Conservation (phyloP, 257 asterid species). For the Handroanthus guayacan region DNA sequence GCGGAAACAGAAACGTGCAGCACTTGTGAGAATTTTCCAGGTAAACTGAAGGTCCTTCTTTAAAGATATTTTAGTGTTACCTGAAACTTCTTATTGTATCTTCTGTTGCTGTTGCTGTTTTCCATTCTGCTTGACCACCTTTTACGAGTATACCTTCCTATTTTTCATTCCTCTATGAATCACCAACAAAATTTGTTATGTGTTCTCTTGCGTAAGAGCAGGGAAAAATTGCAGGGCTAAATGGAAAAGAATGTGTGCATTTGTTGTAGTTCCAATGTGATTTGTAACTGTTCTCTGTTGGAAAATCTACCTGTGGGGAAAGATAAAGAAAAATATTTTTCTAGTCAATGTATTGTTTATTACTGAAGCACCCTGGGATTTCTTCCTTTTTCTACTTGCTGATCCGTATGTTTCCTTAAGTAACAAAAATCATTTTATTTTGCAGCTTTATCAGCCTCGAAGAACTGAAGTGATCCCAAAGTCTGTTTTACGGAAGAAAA, state of each 20-base stretch:
- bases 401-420: background rate
- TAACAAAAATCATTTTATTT: background rate
- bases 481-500: background rate
- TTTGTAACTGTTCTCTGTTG: background rate
- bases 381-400: background rate
- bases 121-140: too few species aligned
- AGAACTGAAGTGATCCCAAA: background rate
- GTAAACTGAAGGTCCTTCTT: background rate
- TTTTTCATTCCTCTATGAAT: too few species aligned
- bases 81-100: too few species aligned
- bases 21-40: background rate
- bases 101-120: background rate
- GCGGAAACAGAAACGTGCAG: conserved; percentile 8
- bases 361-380: background rate
- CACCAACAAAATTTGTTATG: too few species aligned
- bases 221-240: too few species aligned
- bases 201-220: too few species aligned
- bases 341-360: background rate
- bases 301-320: background rate
- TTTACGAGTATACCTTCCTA: too few species aligned
- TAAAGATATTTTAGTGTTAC: too few species aligned
- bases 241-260: background rate
- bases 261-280: background rate
- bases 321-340: background rate
- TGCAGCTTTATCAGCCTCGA: conserved; percentile 4